A percentile compares a stretch with the other conserved stretches of the same genome.
Evolutionary conservation across 129 eudicot species (phyloP).

Genomic region (Sambucus nigra): DNA sequence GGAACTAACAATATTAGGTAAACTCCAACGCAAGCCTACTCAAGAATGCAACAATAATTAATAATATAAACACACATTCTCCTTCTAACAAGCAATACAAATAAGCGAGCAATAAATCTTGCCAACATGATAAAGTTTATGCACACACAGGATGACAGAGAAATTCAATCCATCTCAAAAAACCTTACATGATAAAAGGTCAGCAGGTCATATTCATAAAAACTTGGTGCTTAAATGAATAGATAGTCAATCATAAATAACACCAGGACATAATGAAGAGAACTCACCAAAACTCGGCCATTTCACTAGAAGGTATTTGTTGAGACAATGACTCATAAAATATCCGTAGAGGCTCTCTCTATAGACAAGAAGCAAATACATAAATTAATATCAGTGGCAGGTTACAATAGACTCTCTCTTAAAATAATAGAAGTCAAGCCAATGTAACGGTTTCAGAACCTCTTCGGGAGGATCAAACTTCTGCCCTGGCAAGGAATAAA

Average conservation of each 20-base stretch:
- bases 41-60: too few relatives aligned
- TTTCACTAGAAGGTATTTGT: constrained; percentile 96
- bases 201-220: not conserved
- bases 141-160: too few relatives aligned
- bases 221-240: not conserved
- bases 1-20: too few relatives aligned
- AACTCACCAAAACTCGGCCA: constrained; percentile 98
- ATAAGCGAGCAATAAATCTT: too few relatives aligned
- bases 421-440: not conserved
- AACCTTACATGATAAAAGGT: not conserved
- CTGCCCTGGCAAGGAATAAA: constrained; percentile 67
- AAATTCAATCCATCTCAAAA: too few relatives aligned
- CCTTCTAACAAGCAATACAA: not conserved
- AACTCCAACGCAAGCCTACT: too few relatives aligned
- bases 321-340: constrained; percentile 80
- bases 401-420: not conserved
- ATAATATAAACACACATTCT: too few relatives aligned
- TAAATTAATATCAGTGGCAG: too few relatives aligned
- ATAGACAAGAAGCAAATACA: constrained; percentile 21
- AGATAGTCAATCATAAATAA: not conserved
- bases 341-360: constrained; percentile 88
- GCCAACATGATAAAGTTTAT: too few relatives aligned
- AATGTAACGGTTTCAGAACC: constrained; percentile 22
- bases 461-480: constrained; percentile 79
- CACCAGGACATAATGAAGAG: not conserved